phyloP scores from a whole-genome alignment of 306 rosid genomes.

The Vigna mungo region DNA sequence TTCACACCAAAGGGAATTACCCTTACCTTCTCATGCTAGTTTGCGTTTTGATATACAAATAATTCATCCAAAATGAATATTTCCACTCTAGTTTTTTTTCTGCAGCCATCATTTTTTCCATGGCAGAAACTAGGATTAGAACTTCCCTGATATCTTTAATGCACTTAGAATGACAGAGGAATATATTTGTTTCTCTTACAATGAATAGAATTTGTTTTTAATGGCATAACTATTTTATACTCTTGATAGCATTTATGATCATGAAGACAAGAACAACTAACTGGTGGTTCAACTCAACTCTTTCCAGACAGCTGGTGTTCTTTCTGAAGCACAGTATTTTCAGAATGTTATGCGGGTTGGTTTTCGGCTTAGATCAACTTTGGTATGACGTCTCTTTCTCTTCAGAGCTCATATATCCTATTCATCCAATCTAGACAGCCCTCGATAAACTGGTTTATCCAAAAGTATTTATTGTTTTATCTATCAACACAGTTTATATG shows the following conservation, averaged over 20 bases:
- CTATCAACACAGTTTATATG: constrained; percentile 21
- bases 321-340: constrained; percentile 76
- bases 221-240: constrained; percentile 4
- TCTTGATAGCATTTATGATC: constrained; percentile 3
- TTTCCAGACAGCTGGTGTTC: constrained; percentile 74
- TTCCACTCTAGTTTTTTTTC: neutral
- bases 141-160: constrained; percentile 1
- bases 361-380: constrained; percentile 80
- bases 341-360: constrained; percentile 87
- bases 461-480: neutral
- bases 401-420: constrained; percentile 1
- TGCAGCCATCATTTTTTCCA: neutral
- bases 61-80: constrained; percentile 5
- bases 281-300: constrained; percentile 40
- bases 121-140: neutral
- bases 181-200: neutral
- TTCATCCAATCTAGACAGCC: constrained; percentile 18
- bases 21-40: neutral
- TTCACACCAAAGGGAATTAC: neutral
- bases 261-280: constrained; percentile 40
- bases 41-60: neutral
- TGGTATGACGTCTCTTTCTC: constrained; percentile 62
- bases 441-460: constrained; percentile 6
- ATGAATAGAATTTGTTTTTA: constrained; percentile 12
- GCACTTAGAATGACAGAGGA: neutral